Conservation (phyloP, 2,329 filamentous ascomycete genomes). For the Colletotrichum viniferum region DNA sequence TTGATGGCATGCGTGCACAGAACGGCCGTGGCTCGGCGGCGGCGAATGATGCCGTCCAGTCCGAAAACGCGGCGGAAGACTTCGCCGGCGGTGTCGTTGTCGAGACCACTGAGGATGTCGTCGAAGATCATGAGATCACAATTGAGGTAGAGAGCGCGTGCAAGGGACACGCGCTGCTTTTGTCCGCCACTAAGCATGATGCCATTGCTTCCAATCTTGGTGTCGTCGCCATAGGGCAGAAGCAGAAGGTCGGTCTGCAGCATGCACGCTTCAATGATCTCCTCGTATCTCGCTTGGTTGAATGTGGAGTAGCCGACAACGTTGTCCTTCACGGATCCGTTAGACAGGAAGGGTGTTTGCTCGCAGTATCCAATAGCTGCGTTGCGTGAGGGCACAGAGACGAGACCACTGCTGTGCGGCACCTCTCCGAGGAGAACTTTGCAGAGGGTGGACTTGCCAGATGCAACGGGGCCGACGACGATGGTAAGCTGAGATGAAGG, state of each 20-base stretch:
- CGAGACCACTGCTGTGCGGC: conserved; percentile 24
- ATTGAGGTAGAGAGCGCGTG: conserved; percentile 27
- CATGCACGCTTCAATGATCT: conserved; percentile 24
- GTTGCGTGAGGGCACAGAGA: conserved; percentile 9
- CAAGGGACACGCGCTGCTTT: conserved; percentile 31
- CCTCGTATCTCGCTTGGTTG: conserved; percentile 23
- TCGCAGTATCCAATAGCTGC: conserved; percentile 35
- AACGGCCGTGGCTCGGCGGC: conserved; percentile 6
- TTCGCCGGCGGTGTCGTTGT: conserved; percentile 37
- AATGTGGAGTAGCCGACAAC: conserved; percentile 25
- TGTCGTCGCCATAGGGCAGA: conserved; percentile 33
- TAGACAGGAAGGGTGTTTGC: conserved; percentile 30
- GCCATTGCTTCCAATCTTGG: conserved; percentile 35
- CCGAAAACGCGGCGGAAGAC: conserved; percentile 39
- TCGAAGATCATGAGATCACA: conserved; percentile 32
- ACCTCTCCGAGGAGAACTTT: conserved; percentile 38
- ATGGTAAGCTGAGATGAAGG: conserved; percentile 36
- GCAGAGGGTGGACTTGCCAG: conserved; percentile 45
- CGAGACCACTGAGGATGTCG: conserved; percentile 36
- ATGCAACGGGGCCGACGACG: conserved; percentile 43
- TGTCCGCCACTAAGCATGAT: conserved; percentile 39
- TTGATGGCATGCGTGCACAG: conserved; percentile 34
- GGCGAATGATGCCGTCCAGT: conserved; percentile 26
- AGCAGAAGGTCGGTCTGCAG: conserved; percentile 20
- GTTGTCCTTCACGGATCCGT: conserved; percentile 27